These are phyloP conservation scores for Colletotrichum eremochloae DNA, from an alignment of 2,329 filamentous ascomycete genomes.

Conservation along the genomic window DNA sequence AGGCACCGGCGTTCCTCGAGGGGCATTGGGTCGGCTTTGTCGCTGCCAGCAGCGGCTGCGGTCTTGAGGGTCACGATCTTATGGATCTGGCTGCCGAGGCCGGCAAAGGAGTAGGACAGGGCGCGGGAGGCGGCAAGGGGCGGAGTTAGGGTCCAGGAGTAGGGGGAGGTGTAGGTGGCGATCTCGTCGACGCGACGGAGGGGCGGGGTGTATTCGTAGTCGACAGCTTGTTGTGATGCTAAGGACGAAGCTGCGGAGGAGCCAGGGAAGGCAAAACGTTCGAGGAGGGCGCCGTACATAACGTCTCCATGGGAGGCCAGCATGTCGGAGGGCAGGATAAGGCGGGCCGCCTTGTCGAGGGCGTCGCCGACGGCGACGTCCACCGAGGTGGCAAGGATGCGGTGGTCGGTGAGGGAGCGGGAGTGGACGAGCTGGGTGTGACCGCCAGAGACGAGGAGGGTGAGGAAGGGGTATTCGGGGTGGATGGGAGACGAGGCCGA, in stretches of 20 bases:
- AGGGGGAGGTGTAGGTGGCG: constrained; percentile 54
- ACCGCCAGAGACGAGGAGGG: constrained; percentile 90
- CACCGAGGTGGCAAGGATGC: constrained; percentile 77
- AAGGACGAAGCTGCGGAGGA: constrained; percentile 16
- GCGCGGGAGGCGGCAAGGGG: constrained; percentile 72
- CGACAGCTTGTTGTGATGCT: constrained; percentile 9
- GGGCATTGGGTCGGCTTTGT: constrained; percentile 54
- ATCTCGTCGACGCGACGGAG: constrained; percentile 70
- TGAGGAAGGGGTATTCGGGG: constrained; percentile 86
- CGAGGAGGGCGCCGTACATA: constrained; percentile 86
- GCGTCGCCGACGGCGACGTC: constrained; percentile 92
- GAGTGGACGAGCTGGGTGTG: constrained; percentile 91
- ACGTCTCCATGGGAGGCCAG: constrained; percentile 70
- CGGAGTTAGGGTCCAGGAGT: constrained; percentile 75
- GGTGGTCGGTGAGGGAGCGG: constrained; percentile 74
- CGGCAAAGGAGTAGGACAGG: constrained; percentile 81
- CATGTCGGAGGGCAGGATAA: constrained; percentile 74
- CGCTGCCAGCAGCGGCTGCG: constrained; percentile 20
- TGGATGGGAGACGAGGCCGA: constrained; percentile 7
- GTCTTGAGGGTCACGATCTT: constrained; percentile 60
- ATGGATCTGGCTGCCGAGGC: constrained; percentile 75
- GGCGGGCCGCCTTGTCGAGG: constrained; percentile 87
- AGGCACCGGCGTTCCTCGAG: constrained; percentile 75
- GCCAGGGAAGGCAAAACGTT: constrained; percentile 80
- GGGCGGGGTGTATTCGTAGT: constrained; percentile 70